A percentile compares a stretch with the other conserved stretches of the same genome.
These are phyloP conservation scores for Leccinum obscurum DNA, from an alignment of 768 basidiomycete genomes.

Conservation along the genomic window DNA sequence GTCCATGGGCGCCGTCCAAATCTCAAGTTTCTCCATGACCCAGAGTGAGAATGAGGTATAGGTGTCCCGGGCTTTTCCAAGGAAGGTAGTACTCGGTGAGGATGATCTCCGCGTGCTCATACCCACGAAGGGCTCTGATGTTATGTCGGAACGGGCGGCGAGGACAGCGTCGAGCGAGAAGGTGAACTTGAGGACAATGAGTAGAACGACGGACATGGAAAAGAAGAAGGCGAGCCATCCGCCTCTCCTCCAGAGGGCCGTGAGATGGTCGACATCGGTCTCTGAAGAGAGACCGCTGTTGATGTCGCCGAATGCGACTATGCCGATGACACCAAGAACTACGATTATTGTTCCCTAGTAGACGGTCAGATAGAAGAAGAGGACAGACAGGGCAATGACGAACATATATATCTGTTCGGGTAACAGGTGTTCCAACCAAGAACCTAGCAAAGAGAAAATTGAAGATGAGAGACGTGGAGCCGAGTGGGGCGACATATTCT, in stretches of 20 bases:
- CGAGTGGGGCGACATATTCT: conserved; percentile 97
- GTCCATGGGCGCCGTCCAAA: conserved; percentile 74
- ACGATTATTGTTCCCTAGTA: conserved; percentile 78
- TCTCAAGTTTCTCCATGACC: conserved; percentile 64
- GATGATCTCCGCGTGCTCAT: conserved; percentile 34
- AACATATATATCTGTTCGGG: conserved; percentile 79
- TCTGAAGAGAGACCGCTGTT: conserved; percentile 76
- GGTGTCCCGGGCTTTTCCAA: conserved; percentile 35
- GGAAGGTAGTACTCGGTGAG: conserved; percentile 22
- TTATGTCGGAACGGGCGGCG: conserved; percentile 66
- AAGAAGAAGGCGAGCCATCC: conserved; percentile 95
- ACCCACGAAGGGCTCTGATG: conserved; percentile 52
- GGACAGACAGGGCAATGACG: conserved; percentile 25
- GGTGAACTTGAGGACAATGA: conserved; percentile 65
- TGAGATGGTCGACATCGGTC: conserved; percentile 73
- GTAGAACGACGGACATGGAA: conserved; percentile 68
- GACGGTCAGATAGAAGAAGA: conserved; percentile 1
- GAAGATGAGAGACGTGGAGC: conserved; percentile 91
- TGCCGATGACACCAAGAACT: conserved; percentile 81
- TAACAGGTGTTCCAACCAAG: conserved; percentile 83
- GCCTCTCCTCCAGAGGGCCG: conserved; percentile 78
- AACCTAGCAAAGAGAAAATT: conserved; percentile 95
- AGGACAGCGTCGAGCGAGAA: conserved; percentile 75
- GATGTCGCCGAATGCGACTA: conserved; percentile 83
- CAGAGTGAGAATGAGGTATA: conserved; percentile 52